A percentile compares a stretch with the other conserved stretches of the same genome.
phyloP scores from a whole-genome alignment of 495 filamentous ascomycete species.

The Hypoxylon fuscum region DNA sequence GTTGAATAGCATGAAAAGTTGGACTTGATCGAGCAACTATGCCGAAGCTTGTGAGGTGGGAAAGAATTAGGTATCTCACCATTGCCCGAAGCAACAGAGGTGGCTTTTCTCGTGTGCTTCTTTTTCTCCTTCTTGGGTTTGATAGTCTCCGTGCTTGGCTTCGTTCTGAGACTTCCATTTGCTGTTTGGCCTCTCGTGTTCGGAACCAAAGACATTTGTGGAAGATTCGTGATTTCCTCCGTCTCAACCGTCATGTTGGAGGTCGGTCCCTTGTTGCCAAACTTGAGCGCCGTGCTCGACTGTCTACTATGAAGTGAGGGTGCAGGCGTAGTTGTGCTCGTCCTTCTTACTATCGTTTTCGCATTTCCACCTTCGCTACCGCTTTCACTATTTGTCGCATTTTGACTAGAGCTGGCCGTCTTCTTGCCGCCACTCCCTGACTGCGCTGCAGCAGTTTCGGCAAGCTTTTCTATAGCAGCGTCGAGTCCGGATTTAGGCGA shows the following conservation, averaged over 20 bases:
- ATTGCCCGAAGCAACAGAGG: conserved; percentile 73
- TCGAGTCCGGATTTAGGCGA: conserved; percentile 65
- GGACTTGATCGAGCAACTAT: conserved; percentile 50
- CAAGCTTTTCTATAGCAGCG: conserved; percentile 57
- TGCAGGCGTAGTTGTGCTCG: conserved; percentile 45
- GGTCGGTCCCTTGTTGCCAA: conserved; percentile 59
- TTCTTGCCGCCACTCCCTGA: conserved; percentile 45
- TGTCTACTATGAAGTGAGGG: conserved; percentile 53
- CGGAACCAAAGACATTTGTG: conserved; percentile 82
- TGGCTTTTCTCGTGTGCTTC: conserved; percentile 78
- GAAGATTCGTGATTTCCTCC: conserved; percentile 91
- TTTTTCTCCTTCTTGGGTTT: conserved; percentile 92
- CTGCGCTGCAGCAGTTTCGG: conserved; percentile 58
- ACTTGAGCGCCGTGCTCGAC: conserved; percentile 55
- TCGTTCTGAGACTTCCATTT: conserved; percentile 80
- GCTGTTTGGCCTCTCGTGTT: conserved; percentile 70
- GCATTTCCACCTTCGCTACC: conserved; percentile 68
- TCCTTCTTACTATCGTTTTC: conserved; percentile 44
- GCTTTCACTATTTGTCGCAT: conserved; percentile 61
- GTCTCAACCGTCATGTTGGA: conserved; percentile 97
- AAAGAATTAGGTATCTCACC: conserved; percentile 64
- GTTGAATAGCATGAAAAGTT: conserved; percentile 44
- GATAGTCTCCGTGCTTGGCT: conserved; percentile 92
- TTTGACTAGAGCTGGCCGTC: conserved; percentile 46
- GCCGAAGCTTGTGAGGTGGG: conserved; percentile 41